These are phyloP conservation scores for Isoetes taiwanensis DNA, from an alignment of 75 land plant genomes.

Conservation along the genomic window DNA sequence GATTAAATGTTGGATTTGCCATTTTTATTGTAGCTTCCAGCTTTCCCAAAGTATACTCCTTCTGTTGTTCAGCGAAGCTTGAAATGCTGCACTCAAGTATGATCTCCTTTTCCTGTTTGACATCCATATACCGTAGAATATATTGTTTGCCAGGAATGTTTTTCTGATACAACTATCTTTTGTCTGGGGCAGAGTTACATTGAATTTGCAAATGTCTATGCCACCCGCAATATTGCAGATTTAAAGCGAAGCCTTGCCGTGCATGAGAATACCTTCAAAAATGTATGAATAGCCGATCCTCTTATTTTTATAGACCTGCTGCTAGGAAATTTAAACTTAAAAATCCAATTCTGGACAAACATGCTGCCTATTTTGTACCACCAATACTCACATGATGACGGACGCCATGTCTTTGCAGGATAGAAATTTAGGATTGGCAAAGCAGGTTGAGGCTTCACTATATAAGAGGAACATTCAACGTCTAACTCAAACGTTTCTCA, in stretches of 20 bases:
- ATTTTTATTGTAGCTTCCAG: constrained; percentile 33
- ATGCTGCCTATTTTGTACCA: too few species aligned
- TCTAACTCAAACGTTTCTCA: constrained; percentile 87
- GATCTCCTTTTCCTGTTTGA: not conserved
- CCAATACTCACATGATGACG: too few species aligned
- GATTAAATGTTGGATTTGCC: not conserved
- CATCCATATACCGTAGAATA: not conserved
- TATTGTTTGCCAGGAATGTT: not conserved
- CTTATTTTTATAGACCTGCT: too few species aligned
- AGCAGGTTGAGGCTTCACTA: constrained; percentile 85
- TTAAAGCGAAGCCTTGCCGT: constrained; percentile 36
- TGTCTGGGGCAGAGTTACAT: constrained; percentile 58
- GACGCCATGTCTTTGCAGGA: constrained; percentile 38
- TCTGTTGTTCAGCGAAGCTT: constrained; percentile 64
- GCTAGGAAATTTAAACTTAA: not conserved
- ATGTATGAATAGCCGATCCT: too few species aligned
- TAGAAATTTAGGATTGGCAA: constrained; percentile 82
- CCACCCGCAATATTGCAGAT: constrained; percentile 53
- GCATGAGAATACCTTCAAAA: constrained; percentile 60
- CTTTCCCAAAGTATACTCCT: constrained; percentile 90
- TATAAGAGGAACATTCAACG: constrained; percentile 92
- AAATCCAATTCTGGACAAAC: too few species aligned
- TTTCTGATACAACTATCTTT: too few species aligned
- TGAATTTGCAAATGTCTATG: constrained; percentile 44
- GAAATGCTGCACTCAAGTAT: constrained; percentile 71